Evolutionary conservation across 2,329 filamentous ascomycete species (phyloP), one percentile per base, ranked within the genome.

Genomic region (Lachnellula arida): DNA sequence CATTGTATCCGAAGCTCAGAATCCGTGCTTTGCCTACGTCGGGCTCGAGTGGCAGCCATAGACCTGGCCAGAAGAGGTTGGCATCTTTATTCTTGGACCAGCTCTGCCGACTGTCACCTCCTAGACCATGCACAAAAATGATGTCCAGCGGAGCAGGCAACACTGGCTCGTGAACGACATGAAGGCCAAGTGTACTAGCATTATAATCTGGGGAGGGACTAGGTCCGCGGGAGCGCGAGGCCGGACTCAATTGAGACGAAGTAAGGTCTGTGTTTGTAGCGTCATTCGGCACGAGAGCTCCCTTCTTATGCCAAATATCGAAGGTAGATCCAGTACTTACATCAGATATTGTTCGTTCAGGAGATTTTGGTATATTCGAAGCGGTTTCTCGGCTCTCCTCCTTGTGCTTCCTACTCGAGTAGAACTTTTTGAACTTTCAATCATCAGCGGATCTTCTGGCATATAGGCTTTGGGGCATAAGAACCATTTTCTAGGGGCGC

Each of bases 41-140:
- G 5, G 50, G 48, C 15, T 60, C 58, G 12, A 25, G 25, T 35
- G 56, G 52, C 3, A 59, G 54, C 42, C 51, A 62, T 23, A 44
- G 47, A n/a, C 47, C 17, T 1, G 63, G 73, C 74, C 73, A 75
- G 59, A 68, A 75, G 32, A 67, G 61, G 1, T 54, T 34, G 2
- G 56, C 55, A 12, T 72, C 61, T 4, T 55, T 19, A 2, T 63
- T 60, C 32, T 68, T 64, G 5, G 60, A 65, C 74, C 74, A 76
- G 40, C 72, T 72, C 51, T 65, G 67, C 2, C 67, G 61, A 46
- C 70, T 72, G 1, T 66, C 67, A 2, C 73, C 74, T 8, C 71
- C 72, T 2, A 76, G 66, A 0, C 74, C 73, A 59, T 76, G 74
- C 2, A 76, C 64, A 53, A 76, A 76, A 15, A 76, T 66, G 7